A percentile compares a stretch with the other conserved stretches of the same genome.
Conservation (phyloP, 805 yeast species). For the Kuraishia molischiana region DNA sequence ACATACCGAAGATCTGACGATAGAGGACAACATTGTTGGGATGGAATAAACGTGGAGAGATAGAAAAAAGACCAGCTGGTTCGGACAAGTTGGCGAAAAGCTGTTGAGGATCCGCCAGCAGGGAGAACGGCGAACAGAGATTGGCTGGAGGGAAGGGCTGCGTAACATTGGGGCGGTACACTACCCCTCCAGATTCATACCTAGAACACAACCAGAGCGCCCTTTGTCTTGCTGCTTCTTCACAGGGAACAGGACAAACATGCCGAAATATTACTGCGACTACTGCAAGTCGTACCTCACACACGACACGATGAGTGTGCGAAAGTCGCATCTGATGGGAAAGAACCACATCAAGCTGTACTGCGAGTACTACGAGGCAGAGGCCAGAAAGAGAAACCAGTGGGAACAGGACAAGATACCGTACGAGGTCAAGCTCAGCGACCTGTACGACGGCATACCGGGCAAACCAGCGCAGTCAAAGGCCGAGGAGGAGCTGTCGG, state of each 20-base stretch:
- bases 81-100: too few relatives aligned
- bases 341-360: constrained; percentile 64
- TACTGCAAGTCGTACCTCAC: constrained; percentile 78
- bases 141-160: constrained; percentile 1
- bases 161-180: too few relatives aligned
- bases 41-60: too few relatives aligned
- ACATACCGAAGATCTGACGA: constrained; percentile 10
- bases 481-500: background rate
- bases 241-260: too few relatives aligned
- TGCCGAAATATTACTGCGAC: constrained; percentile 76
- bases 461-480: constrained; percentile 13
- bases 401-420: constrained; percentile 16
- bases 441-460: constrained; percentile 26
- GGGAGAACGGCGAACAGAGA: constrained; percentile 1
- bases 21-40: constrained; percentile 5
- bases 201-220: too few relatives aligned
- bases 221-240: too few relatives aligned
- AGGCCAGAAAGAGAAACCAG: constrained; percentile 10
- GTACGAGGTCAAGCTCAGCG: constrained; percentile 25
- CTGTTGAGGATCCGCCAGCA: too few relatives aligned
- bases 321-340: constrained; percentile 73
- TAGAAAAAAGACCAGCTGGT: too few relatives aligned
- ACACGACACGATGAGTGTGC: constrained; percentile 80
- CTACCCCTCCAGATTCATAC: too few relatives aligned
- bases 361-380: constrained; percentile 60